Evolutionary conservation across 164 flowering plant species (phyloP), one percentile per base, ranked within the genome.

Genomic region (Saururus chinensis): DNA sequence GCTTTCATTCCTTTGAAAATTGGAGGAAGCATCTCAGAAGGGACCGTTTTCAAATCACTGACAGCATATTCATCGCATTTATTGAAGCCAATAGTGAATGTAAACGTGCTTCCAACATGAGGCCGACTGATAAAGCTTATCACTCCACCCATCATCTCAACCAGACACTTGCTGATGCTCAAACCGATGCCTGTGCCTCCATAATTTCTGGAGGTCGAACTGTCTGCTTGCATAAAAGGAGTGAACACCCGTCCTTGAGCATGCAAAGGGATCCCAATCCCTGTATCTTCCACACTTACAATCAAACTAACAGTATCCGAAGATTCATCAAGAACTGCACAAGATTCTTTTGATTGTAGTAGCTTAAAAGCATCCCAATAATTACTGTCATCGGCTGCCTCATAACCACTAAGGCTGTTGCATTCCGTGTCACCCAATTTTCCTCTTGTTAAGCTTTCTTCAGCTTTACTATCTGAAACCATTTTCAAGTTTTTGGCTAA

Each of bases 141-240:
- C 42, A 82, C 80, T 63, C 98, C 98, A 67, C 86, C 86, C 98
- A 92, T 92, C 60, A 87, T 75, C 77, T 89, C 89, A 66, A 88
- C 96, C 59, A 92, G 72, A 65, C 96, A 89, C 75, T 89, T 89
- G 35, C 90, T 86, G 49, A 92, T 92, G 77, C 96, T 92, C 75
- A 92, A 73, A 30, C 98, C 98, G 24, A 92, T 88, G 26, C 98
- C 98, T 20, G 96, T 89, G 23, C 98, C 98, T 14, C 98, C 98
- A 73, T 82, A 89, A 60, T 78, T 69, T 74, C 98, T 74, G 22
- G 98, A 92, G 45, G 96, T 88, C 22, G 98, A 89, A 71, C 96
- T 92, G 63, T 92, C 98, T 23, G 92, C 98, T 74, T 92, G 98
- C 96, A 92, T 82, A 70, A 92, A 92, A 30, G 98, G 96, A 49